Evolutionary conservation across 257 asterid species (phyloP).

Genomic region (Nicotiana sylvestris): DNA sequence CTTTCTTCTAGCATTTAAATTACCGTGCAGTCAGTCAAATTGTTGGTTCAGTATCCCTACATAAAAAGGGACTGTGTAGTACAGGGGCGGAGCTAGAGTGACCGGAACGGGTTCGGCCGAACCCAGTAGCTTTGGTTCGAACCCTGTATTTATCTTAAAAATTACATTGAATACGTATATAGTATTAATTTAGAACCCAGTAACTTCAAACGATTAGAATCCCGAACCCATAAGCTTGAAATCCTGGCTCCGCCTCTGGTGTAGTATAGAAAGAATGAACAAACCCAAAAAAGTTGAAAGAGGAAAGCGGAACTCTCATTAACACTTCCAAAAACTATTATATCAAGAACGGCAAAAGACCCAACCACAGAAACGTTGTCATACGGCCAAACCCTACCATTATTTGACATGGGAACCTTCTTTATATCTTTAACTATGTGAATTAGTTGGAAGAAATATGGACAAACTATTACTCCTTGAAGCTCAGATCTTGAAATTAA

Average conservation of each 20-base stretch:
- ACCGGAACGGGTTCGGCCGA: too few relatives aligned
- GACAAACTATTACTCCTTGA: neutral
- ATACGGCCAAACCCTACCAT: neutral
- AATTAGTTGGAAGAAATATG: neutral
- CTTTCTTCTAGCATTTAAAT: neutral
- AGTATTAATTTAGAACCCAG: too few relatives aligned
- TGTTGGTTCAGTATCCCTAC: neutral
- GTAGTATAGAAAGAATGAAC: neutral
- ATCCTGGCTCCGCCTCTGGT: too few relatives aligned
- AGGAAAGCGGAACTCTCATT: neutral
- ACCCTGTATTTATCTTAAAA: too few relatives aligned
- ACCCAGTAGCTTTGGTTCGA: too few relatives aligned
- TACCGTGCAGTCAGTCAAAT: neutral
- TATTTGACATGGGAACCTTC: neutral
- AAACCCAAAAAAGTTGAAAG: neutral
- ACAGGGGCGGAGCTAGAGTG: too few relatives aligned
- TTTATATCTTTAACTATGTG: neutral
- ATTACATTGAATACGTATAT: too few relatives aligned
- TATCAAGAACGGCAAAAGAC: neutral
- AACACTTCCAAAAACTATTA: neutral
- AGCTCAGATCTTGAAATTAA: too few relatives aligned
- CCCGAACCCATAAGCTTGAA: too few relatives aligned
- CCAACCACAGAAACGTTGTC: neutral
- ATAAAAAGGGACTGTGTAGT: neutral
- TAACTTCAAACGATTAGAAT: too few relatives aligned